A percentile compares a stretch with the other conserved stretches of the same genome.
phyloP scores from a whole-genome alignment of 768 basidiomycete genomes.

The Rhizopogon roseolus region DNA sequence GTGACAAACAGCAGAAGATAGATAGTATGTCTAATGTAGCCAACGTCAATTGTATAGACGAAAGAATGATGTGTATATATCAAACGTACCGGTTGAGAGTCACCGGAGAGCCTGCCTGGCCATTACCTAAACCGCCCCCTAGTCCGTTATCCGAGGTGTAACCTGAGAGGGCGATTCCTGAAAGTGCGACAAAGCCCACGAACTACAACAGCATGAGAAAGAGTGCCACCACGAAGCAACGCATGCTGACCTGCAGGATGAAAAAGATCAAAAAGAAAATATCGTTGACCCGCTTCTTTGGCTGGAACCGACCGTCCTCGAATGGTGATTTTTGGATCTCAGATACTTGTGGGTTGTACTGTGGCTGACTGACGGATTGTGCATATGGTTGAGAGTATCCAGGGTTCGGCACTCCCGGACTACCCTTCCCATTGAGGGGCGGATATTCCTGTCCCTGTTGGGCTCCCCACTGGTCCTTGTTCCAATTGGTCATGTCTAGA shows the following conservation, averaged over 20 bases:
- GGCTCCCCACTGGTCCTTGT: slow-evolving; percentile 15
- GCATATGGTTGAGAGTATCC: slow-evolving; percentile 23
- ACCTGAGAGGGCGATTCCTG: slow-evolving; percentile 56
- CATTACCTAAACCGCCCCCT: slow-evolving; percentile 65
- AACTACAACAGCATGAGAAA: slow-evolving; percentile 34
- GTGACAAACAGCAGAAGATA: slow-evolving; percentile 75
- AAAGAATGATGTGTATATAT: background rate
- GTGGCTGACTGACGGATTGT: slow-evolving; percentile 17
- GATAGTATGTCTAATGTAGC: slow-evolving; percentile 52
- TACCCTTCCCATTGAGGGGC: slow-evolving; percentile 2
- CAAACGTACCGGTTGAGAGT: slow-evolving; percentile 60
- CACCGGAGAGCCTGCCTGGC: slow-evolving; percentile 45
- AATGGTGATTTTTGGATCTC: slow-evolving; percentile 48
- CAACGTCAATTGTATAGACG: background rate
- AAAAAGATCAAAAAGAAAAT: slow-evolving; percentile 68
- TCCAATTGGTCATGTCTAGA: slow-evolving; percentile 12
- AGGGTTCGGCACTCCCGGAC: slow-evolving; percentile 9
- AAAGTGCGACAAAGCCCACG: slow-evolving; percentile 63
- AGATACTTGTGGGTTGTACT: slow-evolving; percentile 15
- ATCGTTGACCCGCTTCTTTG: slow-evolving; percentile 69
- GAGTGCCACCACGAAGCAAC: background rate
- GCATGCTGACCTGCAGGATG: slow-evolving; percentile 51
- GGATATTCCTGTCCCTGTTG: slow-evolving; percentile 7
- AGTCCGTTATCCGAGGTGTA: slow-evolving; percentile 64
- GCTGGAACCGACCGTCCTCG: slow-evolving; percentile 59